phyloP scores from a whole-genome alignment of 73 alveolate genomes.

The Blepharisma japonicum region DNA sequence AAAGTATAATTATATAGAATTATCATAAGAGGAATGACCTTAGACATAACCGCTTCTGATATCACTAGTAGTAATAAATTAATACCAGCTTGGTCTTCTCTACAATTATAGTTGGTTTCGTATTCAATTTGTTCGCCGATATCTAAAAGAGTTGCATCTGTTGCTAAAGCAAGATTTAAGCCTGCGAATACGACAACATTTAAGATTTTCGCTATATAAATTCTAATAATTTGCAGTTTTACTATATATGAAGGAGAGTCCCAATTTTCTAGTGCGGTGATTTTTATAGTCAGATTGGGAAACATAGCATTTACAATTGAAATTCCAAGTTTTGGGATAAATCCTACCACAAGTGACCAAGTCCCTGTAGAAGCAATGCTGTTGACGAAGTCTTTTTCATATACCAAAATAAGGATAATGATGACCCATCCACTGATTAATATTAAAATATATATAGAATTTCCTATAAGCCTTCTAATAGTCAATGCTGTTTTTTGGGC shows the following conservation, averaged over 20 bases:
- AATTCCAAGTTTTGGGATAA: conserved; percentile 12
- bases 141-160: conserved; percentile 31
- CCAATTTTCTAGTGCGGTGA: conserved; percentile 48
- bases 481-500: conserved; percentile 42
- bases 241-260: conserved; percentile 42
- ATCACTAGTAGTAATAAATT: conserved; percentile 21
- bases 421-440: conserved; percentile 51
- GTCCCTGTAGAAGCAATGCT: neutral
- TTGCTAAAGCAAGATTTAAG: conserved; percentile 44
- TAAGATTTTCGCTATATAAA: conserved; percentile 49
- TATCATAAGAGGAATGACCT: neutral
- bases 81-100: conserved; percentile 57
- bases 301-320: conserved; percentile 37
- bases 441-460: conserved; percentile 22
- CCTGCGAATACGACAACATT: conserved; percentile 45
- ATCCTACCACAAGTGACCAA: neutral
- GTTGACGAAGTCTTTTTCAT: conserved; percentile 27
- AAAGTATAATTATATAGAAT: conserved; percentile 1
- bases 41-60: conserved; percentile 37
- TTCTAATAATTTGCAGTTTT: conserved; percentile 56
- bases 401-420: conserved; percentile 39
- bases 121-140: conserved; percentile 24
- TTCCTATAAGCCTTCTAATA: conserved; percentile 41
- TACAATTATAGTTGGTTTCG: conserved; percentile 41
- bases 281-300: conserved; percentile 49